phyloP scores from a whole-genome alignment of 106 monocot species.

The Dendrobium nobile region DNA sequence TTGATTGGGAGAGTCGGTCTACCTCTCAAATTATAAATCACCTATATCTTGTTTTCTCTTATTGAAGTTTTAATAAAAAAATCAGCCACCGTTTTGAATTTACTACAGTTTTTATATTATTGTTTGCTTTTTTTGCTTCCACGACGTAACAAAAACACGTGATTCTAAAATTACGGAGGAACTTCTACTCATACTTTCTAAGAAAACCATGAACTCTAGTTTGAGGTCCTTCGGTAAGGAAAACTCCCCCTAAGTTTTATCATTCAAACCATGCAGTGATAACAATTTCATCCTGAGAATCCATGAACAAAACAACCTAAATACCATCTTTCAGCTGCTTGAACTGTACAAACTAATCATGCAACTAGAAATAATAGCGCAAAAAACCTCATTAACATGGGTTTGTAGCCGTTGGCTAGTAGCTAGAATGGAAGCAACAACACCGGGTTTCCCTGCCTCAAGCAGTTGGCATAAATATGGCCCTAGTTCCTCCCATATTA shows the following conservation, averaged over 20 bases:
- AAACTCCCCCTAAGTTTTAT: neutral
- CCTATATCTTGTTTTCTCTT: too few species aligned
- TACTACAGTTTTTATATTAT: neutral
- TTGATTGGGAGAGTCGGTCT: too few species aligned
- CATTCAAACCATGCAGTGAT: neutral
- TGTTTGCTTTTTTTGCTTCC: too few species aligned
- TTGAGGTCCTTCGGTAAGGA: neutral
- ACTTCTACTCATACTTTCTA: neutral
- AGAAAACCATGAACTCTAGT: neutral
- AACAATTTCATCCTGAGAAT: neutral
- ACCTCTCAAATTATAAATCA: too few species aligned
- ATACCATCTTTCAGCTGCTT: neutral
- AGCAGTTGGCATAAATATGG: constrained; percentile 48
- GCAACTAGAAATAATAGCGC: neutral
- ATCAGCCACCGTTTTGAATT: neutral
- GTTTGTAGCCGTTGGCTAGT: constrained; percentile 63
- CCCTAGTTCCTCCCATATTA: constrained; percentile 77
- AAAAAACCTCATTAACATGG: constrained; percentile 54
- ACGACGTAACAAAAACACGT: neutral
- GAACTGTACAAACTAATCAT: neutral
- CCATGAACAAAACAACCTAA: neutral
- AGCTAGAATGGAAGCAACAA: constrained; percentile 79
- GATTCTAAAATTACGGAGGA: neutral
- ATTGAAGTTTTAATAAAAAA: too few species aligned
- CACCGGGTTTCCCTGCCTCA: constrained; percentile 67